Evolutionary conservation across 179 eudicot genomes (phyloP), one percentile per base, ranked within the genome.

Genomic region (Gypsophila paniculata): DNA sequence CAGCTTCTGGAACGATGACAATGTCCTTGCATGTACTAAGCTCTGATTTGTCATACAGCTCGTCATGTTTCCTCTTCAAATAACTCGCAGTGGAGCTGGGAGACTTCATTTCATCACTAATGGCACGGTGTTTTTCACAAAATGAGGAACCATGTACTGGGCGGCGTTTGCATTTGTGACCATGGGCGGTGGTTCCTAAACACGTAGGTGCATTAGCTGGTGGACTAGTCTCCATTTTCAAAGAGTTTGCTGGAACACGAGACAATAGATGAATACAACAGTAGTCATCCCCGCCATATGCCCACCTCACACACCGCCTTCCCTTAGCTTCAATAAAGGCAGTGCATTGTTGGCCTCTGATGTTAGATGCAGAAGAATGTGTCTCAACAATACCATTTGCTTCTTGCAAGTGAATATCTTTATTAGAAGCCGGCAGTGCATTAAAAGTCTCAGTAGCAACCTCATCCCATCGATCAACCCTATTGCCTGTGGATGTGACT

Each of bases 251-350:
- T 15, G 70, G 76, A 76, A 78, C 82, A 53, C 91, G 95, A 65
- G 95, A 81, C 39, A 86, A 76, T 85, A 90, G 75, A 84, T 95
- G 99, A 78, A 92, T 97, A 81, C 98, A 95, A 62, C 99, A 95
- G 71, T 86, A 90, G 22, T 87, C 86, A 79, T 90, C 93, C 62
- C 99, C 99, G 60, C 90, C 99, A 79, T 84, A 92, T 60, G 98
- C 99, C 94, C 91, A 95, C 81, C 99, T 86, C 62, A 88, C 96
- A 76, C 99, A 95, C 59, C 81, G 92, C 82, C 98, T 87, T 72
- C 93, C 98, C 81, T 95, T 95, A 60, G 95, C 82, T 84, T 92
- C 97, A 79, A 95, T 86, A 72, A 83, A 95, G 65, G 98, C 96
- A 68, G 61, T 72, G 76, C 99, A 95, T 70, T 89, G 89, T 34